Evolutionary conservation across 2,329 filamentous ascomycete species (phyloP), one percentile per base, ranked within the genome.

Genomic region (Penicillium expansum): DNA sequence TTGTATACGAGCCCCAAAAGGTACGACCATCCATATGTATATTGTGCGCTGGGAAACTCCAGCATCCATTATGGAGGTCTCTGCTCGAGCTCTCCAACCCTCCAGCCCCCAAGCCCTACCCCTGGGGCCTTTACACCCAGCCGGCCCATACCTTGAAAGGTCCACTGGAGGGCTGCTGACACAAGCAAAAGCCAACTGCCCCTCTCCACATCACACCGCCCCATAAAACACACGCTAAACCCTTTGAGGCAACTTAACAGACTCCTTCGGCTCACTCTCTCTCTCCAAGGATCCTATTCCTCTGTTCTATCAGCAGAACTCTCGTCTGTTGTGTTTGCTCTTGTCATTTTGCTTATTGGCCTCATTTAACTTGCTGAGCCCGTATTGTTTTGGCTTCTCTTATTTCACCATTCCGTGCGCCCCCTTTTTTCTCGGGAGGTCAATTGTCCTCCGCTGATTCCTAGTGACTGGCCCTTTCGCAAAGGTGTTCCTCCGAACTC

Each of bases 151-250:
- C n/a, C 35, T 38, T 38, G 9, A 9, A 18, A 14, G 38, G 24
- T n/a, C n/a, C n/a, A n/a, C n/a, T 18, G 7, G 8, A 30, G 29
- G 30, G 44, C 14, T 47, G 43, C 27, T 47, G 44, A 47, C 44
- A 24, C 29, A 45, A 45, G 27, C 45, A 42, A 32, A 33, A 16
- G 33, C 43, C 52, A 56, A 38, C 20, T 65, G 63, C 64, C 63
- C 64, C 64, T 66, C 64, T 62, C 63, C 63, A 63, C 63, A 66
- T 60, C 63, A 62, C 63, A 65, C 63, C 63, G 63, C 63, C 60
- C 61, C 62, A 64, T 62, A 60, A 58, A 65, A 62, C 62, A 62
- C 55, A 48, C 61, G 59, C 63, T 66, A 66, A 64, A 58, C 63
- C 52, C 5, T 14, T 55, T 56, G 5, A 49, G 61, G 62, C 16